Percentiles rank a stretch among this genome's conserved stretches.
phyloP scores from a whole-genome alignment of 805 yeast genomes.

The Candida oleophila region DNA sequence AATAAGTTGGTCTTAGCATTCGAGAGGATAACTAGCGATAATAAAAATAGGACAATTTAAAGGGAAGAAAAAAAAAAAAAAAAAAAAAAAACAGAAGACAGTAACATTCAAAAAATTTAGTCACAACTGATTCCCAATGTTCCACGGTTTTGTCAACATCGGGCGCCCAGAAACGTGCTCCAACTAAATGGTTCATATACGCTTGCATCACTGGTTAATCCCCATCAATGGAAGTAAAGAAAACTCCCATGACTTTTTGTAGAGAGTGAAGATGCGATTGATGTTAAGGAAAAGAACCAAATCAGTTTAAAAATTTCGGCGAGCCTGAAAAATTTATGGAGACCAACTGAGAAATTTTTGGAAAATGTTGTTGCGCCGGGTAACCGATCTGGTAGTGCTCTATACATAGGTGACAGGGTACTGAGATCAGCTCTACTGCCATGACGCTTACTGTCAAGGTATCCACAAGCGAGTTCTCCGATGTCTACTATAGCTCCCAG shows the following conservation, averaged over 20 bases:
- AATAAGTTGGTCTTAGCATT: too few relatives aligned
- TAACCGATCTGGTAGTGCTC: too few relatives aligned
- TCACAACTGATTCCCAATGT: slow-evolving; percentile 48
- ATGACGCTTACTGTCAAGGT: too few relatives aligned
- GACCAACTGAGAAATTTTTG: background rate
- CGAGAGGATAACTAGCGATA: background rate
- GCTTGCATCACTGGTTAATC: slow-evolving; percentile 34
- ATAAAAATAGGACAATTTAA: background rate
- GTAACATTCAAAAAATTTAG: slow-evolving; percentile 23
- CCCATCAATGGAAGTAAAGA: slow-evolving; percentile 14
- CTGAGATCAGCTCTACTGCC: too few relatives aligned
- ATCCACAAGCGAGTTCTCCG: background rate
- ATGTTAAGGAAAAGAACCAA: slow-evolving; percentile 23
- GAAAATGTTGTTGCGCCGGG: slow-evolving; percentile 8
- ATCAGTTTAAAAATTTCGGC: background rate
- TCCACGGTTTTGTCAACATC: slow-evolving; percentile 39
- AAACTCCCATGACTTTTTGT: slow-evolving; percentile 14
- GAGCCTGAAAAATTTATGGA: background rate
- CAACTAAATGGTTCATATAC: slow-evolving; percentile 35
- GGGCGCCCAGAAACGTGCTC: slow-evolving; percentile 51
- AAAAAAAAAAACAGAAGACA: background rate
- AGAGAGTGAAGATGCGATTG: slow-evolving; percentile 39
- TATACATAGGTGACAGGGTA: too few relatives aligned
- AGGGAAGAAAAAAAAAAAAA: background rate
- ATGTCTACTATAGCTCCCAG: background rate